Conservation (phyloP, 2,329 filamentous ascomycete species). For the Cladosporium sp. region DNA sequence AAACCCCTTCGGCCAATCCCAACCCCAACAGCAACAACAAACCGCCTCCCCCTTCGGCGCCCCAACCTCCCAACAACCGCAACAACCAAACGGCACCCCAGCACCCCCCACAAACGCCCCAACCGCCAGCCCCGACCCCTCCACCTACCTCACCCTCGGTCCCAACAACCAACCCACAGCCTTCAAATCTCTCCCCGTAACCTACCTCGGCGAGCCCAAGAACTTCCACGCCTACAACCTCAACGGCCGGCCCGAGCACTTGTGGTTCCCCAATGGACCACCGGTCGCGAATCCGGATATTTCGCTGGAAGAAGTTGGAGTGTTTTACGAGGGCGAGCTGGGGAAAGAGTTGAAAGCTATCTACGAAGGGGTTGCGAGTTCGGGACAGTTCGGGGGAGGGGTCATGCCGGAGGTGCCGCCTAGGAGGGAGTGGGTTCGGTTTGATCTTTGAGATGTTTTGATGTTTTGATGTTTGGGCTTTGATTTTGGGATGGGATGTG, state of each 20-base stretch:
- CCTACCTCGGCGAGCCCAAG: constrained; percentile 46
- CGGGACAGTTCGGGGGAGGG: constrained; percentile 64
- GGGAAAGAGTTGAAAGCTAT: constrained; percentile 49
- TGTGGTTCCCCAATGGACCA: constrained; percentile 70
- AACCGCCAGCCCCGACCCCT: constrained; percentile 27
- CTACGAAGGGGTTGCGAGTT: constrained; percentile 61
- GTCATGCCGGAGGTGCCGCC: constrained; percentile 74
- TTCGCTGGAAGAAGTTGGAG: constrained; percentile 41
- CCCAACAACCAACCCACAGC: constrained; percentile 45
- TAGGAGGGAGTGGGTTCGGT: constrained; percentile 63
- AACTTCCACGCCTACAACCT: constrained; percentile 12
- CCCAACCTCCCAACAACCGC: background rate
- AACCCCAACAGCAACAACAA: constrained; percentile 5
- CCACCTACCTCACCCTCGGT: constrained; percentile 42
- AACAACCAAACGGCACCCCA: background rate
- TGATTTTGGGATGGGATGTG: too few species aligned
- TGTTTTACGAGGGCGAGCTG: constrained; percentile 56
- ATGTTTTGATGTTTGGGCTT: background rate
- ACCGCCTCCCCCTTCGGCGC: background rate
- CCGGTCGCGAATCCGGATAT: constrained; percentile 54
- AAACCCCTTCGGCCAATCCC: constrained; percentile 11
- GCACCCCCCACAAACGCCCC: constrained; percentile 2
- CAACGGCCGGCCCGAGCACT: constrained; percentile 51
- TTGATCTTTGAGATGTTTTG: constrained; percentile 19
- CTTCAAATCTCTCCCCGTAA: constrained; percentile 62